Base-by-base conservation (phyloP, 2,329 filamentous ascomycete genomes). In the Clarireedia homoeocarpa region DNA sequence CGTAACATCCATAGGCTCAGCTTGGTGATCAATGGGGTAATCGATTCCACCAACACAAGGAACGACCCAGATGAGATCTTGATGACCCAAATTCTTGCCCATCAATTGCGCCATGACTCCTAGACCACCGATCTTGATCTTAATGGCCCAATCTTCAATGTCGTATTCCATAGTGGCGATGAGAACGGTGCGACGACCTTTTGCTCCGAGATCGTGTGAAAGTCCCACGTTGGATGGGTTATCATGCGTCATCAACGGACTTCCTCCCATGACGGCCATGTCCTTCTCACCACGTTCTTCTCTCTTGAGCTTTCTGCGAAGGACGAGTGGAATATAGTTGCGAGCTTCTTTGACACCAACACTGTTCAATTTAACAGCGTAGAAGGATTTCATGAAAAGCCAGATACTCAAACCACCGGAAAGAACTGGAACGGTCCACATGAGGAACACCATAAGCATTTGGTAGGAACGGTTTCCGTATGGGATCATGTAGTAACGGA, bases 161-260 rank as follows among this genome's bases (percentile, higher is more conserved):
- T 86, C 82, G 69, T 87, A 87, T 68, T 87, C 84, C 81, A 87
- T 85, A 6, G 84, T 86, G 12, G 82, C 84, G 53, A 87, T 84
- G 23, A 87, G 74, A 2, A 85, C 79, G 34, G 77, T 85, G n/a
- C 80, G 73, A 30, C 57, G 50, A 5, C 40, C 30, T 20, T 48
- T 38, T 6, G 30, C 30, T 36, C 15, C 53, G 30, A 39, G 26
- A 34, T 56, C 53, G 17, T 50, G 17, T 9, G 51, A 30, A 3
- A 56, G 48, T 40, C 55, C 38, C 51, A 59, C 34, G 5, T 54
- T 36, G 23, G 55, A 39, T 6, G 49, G 45, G 7, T 59, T 47
- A 17, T 48, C 51, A 10, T 57, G 42, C 23, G 49, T 39, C 49
- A 57, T 48, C 20, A 42, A 34, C 12, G 49, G 53, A 38, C 51